Conservation (phyloP, 345 rosid species). For the Lagerstroemia speciosa region DNA sequence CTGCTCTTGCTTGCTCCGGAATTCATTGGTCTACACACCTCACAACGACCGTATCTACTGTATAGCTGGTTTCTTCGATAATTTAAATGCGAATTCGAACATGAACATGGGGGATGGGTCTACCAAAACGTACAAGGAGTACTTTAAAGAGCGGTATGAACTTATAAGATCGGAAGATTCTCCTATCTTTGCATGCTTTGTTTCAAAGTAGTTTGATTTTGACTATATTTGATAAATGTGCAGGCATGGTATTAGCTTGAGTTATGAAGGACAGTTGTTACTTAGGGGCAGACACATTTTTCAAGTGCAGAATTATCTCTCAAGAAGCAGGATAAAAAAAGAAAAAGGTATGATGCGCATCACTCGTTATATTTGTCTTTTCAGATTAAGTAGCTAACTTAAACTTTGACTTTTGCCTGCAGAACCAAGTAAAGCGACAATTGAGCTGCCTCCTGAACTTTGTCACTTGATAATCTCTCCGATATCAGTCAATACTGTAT, state of each 20-base stretch:
- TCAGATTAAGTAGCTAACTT: neutral
- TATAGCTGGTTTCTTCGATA: conserved; percentile 32
- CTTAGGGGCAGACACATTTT: conserved; percentile 53
- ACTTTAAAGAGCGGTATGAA: conserved; percentile 41
- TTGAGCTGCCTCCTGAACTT: conserved; percentile 87
- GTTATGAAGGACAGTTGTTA: conserved; percentile 26
- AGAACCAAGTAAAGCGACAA: conserved; percentile 37
- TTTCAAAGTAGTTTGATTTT: conserved; percentile 1
- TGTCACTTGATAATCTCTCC: conserved; percentile 57
- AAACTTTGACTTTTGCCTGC: neutral
- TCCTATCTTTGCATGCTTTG: neutral
- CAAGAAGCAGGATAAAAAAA: conserved; percentile 30
- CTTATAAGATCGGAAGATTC: neutral
- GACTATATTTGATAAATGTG: conserved; percentile 4
- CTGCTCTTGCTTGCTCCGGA: conserved; percentile 40
- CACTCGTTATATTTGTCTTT: neutral
- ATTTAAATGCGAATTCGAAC: conserved; percentile 43
- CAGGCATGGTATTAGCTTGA: conserved; percentile 51
- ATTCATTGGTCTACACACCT: conserved; percentile 69
- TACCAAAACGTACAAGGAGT: conserved; percentile 36
- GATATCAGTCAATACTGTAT: conserved; percentile 52
- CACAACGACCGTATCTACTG: conserved; percentile 59
- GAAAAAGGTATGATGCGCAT: conserved; percentile 40
- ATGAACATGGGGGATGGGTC: conserved; percentile 35
- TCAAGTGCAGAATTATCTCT: conserved; percentile 43